A percentile compares a stretch with the other conserved stretches of the same genome.
These are phyloP conservation scores for Ceratocystiopsis brevicomis DNA, from an alignment of 2,329 filamentous ascomycete genomes.

Conservation along the genomic window DNA sequence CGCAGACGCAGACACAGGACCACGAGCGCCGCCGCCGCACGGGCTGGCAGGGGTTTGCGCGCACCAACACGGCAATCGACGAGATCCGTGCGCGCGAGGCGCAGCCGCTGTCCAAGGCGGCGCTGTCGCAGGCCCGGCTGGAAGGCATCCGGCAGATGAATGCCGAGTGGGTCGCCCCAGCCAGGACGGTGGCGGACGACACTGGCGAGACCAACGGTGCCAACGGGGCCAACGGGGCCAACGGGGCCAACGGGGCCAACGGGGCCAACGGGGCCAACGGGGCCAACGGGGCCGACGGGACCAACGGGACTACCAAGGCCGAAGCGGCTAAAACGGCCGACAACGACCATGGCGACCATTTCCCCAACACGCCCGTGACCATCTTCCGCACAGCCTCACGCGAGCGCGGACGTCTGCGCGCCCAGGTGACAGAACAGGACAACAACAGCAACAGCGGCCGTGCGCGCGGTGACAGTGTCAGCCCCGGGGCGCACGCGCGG, in stretches of 20 bases:
- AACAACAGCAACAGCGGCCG: neutral
- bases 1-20: too few relatives aligned
- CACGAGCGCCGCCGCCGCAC: conserved; percentile 2
- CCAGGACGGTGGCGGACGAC: conserved; percentile 8
- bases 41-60: conserved; percentile 1
- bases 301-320: neutral
- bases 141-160: conserved; percentile 35
- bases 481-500: conserved; percentile 8
- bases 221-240: neutral
- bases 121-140: conserved; percentile 29
- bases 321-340: neutral
- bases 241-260: neutral
- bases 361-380: conserved; percentile 23
- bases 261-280: conserved; percentile 9
- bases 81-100: conserved; percentile 25
- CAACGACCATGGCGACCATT: conserved; percentile 14
- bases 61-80: conserved; percentile 27
- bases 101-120: conserved; percentile 23
- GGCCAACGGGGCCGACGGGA: conserved; percentile 8
- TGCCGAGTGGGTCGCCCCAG: conserved; percentile 18
- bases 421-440: neutral
- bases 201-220: neutral
- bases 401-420: conserved; percentile 3
- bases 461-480: neutral
- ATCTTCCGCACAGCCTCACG: conserved; percentile 14